Base-by-base conservation (phyloP, 2,329 filamentous ascomycete species). In the Penicillium sp. region DNA sequence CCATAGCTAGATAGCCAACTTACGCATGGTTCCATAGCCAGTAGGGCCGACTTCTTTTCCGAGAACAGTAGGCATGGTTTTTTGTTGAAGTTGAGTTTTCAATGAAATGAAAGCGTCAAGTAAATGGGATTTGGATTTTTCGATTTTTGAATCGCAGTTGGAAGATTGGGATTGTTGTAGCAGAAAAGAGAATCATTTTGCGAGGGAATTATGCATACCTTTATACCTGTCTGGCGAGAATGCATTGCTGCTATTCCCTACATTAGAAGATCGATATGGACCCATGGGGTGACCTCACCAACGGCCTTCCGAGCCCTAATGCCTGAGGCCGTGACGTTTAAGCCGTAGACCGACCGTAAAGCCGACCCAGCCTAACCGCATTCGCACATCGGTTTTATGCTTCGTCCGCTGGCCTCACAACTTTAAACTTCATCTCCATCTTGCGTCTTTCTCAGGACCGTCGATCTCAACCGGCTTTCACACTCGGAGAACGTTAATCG, bases 11-110 rank as follows among this genome's bases (percentile, higher is more conserved):
- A 20, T n/a, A 40, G 20, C 24, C 8, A 18, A 57, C 56, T 43
- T 48, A 61, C 61, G 56, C 61, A 63, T 61, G 50, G 55, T 48
- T 20, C 61, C 61, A 40, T 60, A 63, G 52, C 61, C 61, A 20
- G 56, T 62, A 47, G 61, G 54, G 12, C 61, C 61, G 28, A 61
- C 50, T 50, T 60, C 47, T 53, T 56, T 61, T 49, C 60, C 61
- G 14, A 56, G 40, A 35, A 63, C 33, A 26, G 47, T 48, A 59
- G 61, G 61, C 61, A 62, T 61, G 24, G n/a, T 52, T 58, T 21
- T 42, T 3, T 8, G 26, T 3, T 8, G 26, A 28, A 28, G 26
- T 28, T 30, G 30, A 35, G 30, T 35, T 3, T 35, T 35, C 12
- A 35, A 9, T 30, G n/a, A 16, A 35, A 16, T 35, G 30, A 14